Evolutionary conservation across 1,284 basidiomycete species (phyloP), one percentile per base, ranked within the genome.

Genomic region (Naganishia liquefaciens): DNA sequence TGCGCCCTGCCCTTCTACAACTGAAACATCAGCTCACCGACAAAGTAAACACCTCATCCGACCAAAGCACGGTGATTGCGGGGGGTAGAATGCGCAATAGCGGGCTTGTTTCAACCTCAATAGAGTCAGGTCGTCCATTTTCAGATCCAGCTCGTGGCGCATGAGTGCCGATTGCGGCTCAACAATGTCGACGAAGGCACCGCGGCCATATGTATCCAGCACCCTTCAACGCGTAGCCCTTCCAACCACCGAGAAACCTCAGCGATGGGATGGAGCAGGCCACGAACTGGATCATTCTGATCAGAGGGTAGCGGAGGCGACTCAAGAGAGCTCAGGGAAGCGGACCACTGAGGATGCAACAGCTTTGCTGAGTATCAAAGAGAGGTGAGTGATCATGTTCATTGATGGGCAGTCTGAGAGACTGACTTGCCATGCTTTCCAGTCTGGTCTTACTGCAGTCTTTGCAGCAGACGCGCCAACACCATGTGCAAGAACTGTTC

Each of bases 401-500:
- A 47, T 47, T 2, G 11, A 21, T 47, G 17, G 33, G 13, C 33
- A 9, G 9, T 37, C 33, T 37, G n/a, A n/a, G n/a, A 51, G 3
- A 33, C 28, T 53, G 13, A 53, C 1, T 10, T 13, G 11, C 17
- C 33, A 39, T n/a, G 11, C 51, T 19, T 11, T 33, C 28, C 47
- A 51, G 51, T n/a, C 30, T 53, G 19, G 51, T 53, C 10, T 28
- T 53, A n/a, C 51, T 62, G 27, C 61, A 62, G 53, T 47, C 61
- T 19, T 50, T 62, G 17, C 61, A 52, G 33, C 61, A 62, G 28
- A 62, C 61, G n/a, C 61, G 61, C 6, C 39, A 52, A 40, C 61
- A 62, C 23, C 61, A 62, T 40, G 17, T 62, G 3, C 30, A 53
- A n/a, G 51, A 53, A n/a, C 33, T 53, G 2, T 54, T 62, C 25